A percentile compares a stretch with the other conserved stretches of the same genome.
These are phyloP conservation scores for Debaryomycetaceae sp. DNA, from an alignment of 1,139 yeast genomes.

Conservation along the genomic window DNA sequence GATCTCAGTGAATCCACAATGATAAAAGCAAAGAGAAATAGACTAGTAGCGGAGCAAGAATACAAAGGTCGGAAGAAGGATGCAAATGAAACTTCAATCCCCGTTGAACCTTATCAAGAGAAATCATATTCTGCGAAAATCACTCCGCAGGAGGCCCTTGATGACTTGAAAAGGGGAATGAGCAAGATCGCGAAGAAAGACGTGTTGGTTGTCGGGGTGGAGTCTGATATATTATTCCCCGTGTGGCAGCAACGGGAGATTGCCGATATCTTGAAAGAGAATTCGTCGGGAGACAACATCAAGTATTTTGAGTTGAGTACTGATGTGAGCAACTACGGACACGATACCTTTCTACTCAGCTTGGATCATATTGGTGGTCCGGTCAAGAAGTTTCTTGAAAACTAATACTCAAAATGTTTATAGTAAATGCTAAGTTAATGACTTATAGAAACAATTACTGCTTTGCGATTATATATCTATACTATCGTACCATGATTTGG, in stretches of 20 bases:
- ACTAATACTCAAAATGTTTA: not conserved
- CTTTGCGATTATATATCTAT: slow-evolving; percentile 9
- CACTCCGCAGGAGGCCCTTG: slow-evolving; percentile 51
- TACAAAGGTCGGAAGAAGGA: slow-evolving; percentile 14
- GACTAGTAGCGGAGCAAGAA: slow-evolving; percentile 33
- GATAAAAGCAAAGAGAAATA: slow-evolving; percentile 35
- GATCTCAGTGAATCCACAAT: slow-evolving; percentile 63
- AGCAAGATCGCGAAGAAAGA: slow-evolving; percentile 58
- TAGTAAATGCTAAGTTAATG: not conserved
- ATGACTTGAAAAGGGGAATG: slow-evolving; percentile 68
- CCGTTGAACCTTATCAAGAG: slow-evolving; percentile 56
- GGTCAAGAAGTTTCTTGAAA: slow-evolving; percentile 53
- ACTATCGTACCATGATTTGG: slow-evolving; percentile 53
- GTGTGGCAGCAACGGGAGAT: slow-evolving; percentile 93
- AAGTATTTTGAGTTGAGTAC: slow-evolving; percentile 71
- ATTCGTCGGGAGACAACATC: slow-evolving; percentile 29
- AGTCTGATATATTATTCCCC: slow-evolving; percentile 87
- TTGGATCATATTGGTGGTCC: slow-evolving; percentile 79
- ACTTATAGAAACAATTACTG: not conserved
- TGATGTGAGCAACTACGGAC: slow-evolving; percentile 79
- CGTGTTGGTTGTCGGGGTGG: slow-evolving; percentile 81
- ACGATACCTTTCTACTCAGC: slow-evolving; percentile 82
- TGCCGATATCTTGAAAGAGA: slow-evolving; percentile 51
- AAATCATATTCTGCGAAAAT: slow-evolving; percentile 30
- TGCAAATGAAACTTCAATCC: slow-evolving; percentile 29